Base-by-base conservation (phyloP, 2,329 filamentous ascomycete genomes). In the Ophiostoma fasciatum region DNA sequence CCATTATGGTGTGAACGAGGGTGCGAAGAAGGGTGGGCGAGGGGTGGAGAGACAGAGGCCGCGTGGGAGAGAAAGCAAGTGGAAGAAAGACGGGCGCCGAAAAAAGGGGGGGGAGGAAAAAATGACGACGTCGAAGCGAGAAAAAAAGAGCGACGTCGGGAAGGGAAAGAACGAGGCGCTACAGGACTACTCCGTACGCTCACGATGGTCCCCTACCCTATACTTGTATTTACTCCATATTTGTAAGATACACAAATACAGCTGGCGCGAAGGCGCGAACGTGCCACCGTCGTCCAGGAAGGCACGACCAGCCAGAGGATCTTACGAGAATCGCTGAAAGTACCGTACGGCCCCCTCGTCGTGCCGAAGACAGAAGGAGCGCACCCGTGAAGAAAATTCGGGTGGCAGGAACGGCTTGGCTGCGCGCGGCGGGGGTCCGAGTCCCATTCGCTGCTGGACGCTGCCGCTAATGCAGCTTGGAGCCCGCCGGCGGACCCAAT, bases 401-500 rank as follows among this genome's bases (percentile, higher is more conserved):
- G 32, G 32, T 33, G 33, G 39, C 39, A 41, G 35, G 35, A 36
- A 36, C 29, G 15, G 15, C 32, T 30, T 35, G 28, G 31, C 28
- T n/a, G n/a, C 19, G 38, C 29, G 31, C 28, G 32, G 39, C 35
- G 35, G 39, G 31, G 31, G 35, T 35, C 35, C 35, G 35, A 38
- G 39, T 38, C 12, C 38, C 31, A 25, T 35, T 38, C 19, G 38
- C 35, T 37, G 31, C 38, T 37, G 35, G 28, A 35, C 35, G 19
- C 23, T 28, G 35, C 38, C 38, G 29, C 39, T 41, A 41, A 41
- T 41, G 39, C 39, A 40, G 23, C 15, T 23, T n/a, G 31, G 32
- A 35, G 31, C 26, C 35, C 31, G 28, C 31, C 21, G 36, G 38
- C 32, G 38, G 38, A 13, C 27, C 35, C 38, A 37, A 37, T 28